phyloP scores from a whole-genome alignment of 2,329 filamentous ascomycete species.

The Cercospora sojina region DNA sequence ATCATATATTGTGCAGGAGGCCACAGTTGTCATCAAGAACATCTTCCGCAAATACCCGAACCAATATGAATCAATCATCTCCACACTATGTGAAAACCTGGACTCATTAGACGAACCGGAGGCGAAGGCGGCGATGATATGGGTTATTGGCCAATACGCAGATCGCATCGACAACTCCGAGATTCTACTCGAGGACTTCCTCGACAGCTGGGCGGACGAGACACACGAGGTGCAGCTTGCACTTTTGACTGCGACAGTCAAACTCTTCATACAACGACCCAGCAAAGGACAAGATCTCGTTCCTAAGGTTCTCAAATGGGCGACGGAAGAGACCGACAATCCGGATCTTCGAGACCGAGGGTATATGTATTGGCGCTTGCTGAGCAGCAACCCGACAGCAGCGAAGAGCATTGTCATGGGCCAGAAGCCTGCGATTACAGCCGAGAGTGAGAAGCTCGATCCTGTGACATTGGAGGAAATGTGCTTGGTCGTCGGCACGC shows the following conservation, averaged over 20 bases:
- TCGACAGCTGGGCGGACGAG: constrained; percentile 92
- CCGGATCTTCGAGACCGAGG: constrained; percentile 92
- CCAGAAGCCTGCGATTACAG: constrained; percentile 92
- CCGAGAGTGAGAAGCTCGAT: constrained; percentile 92
- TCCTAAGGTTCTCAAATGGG: constrained; percentile 95
- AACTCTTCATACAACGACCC: constrained; percentile 94
- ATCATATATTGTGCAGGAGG: constrained; percentile 97
- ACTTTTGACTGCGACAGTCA: constrained; percentile 91
- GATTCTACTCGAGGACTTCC: constrained; percentile 86
- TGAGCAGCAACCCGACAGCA: constrained; percentile 85
- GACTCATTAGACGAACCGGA: constrained; percentile 96
- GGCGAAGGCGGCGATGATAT: constrained; percentile 97
- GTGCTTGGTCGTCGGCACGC: constrained; percentile 91
- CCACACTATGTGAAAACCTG: constrained; percentile 90
- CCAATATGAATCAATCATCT: constrained; percentile 97
- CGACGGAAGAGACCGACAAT: constrained; percentile 98
- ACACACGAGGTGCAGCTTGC: constrained; percentile 94
- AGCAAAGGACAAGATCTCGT: constrained; percentile 93
- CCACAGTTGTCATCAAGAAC: constrained; percentile 96
- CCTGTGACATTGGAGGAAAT: constrained; percentile 91
- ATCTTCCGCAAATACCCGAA: constrained; percentile 99
- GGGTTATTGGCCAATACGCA: constrained; percentile 98
- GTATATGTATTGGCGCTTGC: constrained; percentile 98
- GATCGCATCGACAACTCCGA: constrained; percentile 97
- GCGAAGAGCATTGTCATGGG: constrained; percentile 94